These are phyloP conservation scores for Arachis monticola DNA, from an alignment of 331 rosid genomes.

Conservation along the genomic window DNA sequence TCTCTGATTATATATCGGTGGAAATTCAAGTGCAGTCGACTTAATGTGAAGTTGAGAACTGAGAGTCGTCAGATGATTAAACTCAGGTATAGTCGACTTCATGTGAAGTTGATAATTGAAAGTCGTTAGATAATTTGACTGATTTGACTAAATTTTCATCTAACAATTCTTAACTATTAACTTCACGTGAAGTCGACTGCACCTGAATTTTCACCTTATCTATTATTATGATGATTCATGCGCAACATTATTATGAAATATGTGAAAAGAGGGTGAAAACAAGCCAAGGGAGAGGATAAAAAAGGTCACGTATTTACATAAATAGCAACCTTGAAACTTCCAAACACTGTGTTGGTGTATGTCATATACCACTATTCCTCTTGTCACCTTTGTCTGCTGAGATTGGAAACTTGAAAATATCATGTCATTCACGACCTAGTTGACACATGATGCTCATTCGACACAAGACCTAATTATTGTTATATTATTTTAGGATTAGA, in stretches of 20 bases:
- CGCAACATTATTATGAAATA: conserved; percentile 27
- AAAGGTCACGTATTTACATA: conserved; percentile 29
- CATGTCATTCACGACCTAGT: conserved; percentile 37
- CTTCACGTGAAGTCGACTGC: too few relatives aligned
- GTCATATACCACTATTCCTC: conserved; percentile 28
- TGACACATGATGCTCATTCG: conserved; percentile 47
- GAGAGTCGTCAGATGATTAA: too few relatives aligned
- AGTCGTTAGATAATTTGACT: too few relatives aligned
- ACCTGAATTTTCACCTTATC: too few relatives aligned
- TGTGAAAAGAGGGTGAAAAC: neutral
- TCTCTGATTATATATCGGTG: too few relatives aligned
- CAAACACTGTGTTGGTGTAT: conserved; percentile 31
- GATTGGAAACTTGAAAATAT: conserved; percentile 24
- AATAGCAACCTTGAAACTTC: conserved; percentile 37
- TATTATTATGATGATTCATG: neutral
- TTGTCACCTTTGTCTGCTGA: conserved; percentile 37
- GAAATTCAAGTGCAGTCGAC: too few relatives aligned
- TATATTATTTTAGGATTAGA: too few relatives aligned
- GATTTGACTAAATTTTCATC: too few relatives aligned
- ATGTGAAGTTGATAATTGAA: too few relatives aligned
- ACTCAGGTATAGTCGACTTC: too few relatives aligned
- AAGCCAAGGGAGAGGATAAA: neutral
- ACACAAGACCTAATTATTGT: conserved; percentile 30
- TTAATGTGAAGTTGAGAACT: too few relatives aligned
- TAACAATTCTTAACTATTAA: too few relatives aligned